Base-by-base conservation (phyloP, 495 filamentous ascomycete genomes). In the Podospora appendiculata region DNA sequence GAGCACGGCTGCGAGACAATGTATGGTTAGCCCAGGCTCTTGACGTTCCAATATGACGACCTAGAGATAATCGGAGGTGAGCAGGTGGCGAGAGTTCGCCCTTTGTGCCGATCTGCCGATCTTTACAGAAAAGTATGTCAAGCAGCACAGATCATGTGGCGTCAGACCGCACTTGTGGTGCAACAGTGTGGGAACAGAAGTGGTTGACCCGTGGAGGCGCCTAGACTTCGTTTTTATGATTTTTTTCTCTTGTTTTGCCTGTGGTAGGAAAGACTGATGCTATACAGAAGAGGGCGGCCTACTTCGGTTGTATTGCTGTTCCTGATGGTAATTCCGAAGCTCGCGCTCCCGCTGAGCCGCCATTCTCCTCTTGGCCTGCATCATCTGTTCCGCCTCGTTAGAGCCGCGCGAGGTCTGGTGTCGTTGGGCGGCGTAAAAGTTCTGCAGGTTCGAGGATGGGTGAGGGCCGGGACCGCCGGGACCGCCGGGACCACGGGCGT, bases 231-330 rank as follows among this genome's bases (percentile, higher is more conserved):
- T 58, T 45, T 58, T 58, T 62, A 54, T 60, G 52, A 60, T 57
- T 58, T 67, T 58, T 56, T 54, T 51, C 62, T 64, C 67, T 61
- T 63, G 67, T 58, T 65, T 64, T 74, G 62, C 67, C 73, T 79
- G 73, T 71, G 74, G 80, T 80, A 70, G 79, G 60, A 67, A 38
- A 61, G 60, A 61, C 54, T 63, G 67, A 67, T 72, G 72, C 70
- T 75, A 78, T 75, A 77, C 73, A 78, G 77, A 69, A 77, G 77
- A 79, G 75, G 77, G 76, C 62, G 77, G 78, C 78, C 78, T 81
- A 98, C 93, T 96, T 86, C 92, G 85, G 75, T 96, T 94, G 79
- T 94, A 97, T 83, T 98, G 93, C 80, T 98, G 93, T 79, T 98
- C 93, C 77, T 96, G 93, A 73, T 98, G 93, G 77, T 96, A 97